Conservation (phyloP, 1,284 basidiomycete genomes). For the Kalmanozyma brasiliensis region DNA sequence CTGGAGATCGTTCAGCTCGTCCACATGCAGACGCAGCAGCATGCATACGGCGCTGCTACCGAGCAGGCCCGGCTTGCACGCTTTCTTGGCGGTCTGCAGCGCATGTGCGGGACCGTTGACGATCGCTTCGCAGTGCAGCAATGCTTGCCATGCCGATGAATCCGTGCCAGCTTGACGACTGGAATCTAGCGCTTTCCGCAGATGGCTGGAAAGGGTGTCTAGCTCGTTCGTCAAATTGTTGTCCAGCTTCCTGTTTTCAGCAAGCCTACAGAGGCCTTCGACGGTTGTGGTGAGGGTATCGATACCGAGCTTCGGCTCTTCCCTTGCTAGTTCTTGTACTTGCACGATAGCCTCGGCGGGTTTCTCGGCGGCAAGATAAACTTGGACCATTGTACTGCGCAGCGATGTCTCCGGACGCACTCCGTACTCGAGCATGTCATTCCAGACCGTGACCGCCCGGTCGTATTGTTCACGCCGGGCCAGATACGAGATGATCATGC, state of each 20-base stretch:
- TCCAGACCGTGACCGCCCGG: constrained; percentile 20
- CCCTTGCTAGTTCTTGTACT: constrained; percentile 5
- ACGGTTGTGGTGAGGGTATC: constrained; percentile 23
- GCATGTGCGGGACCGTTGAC: constrained; percentile 21
- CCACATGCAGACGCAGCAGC: constrained; percentile 27
- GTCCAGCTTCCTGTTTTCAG: not conserved
- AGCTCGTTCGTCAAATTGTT: constrained; percentile 2
- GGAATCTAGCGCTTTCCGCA: constrained; percentile 10
- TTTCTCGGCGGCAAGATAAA: constrained; percentile 10
- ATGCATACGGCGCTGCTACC: constrained; percentile 13
- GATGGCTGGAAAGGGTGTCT: constrained; percentile 11
- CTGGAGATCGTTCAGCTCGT: constrained; percentile 25
- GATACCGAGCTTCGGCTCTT: not conserved
- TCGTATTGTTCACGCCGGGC: constrained; percentile 6
- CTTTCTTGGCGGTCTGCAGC: constrained; percentile 18
- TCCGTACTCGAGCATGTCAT: constrained; percentile 11
- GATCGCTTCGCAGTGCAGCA: constrained; percentile 35
- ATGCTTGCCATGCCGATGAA: constrained; percentile 22
- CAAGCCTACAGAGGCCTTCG: constrained; percentile 14
- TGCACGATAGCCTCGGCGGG: constrained; percentile 8
- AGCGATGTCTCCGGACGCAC: constrained; percentile 8
- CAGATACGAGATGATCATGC: constrained; percentile 34
- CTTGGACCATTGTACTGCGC: constrained; percentile 20
- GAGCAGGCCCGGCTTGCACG: not conserved
- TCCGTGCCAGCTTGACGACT: constrained; percentile 3